Base-by-base conservation (phyloP, 1,139 yeast species). In the Nakaseomyces glabratus region DNA sequence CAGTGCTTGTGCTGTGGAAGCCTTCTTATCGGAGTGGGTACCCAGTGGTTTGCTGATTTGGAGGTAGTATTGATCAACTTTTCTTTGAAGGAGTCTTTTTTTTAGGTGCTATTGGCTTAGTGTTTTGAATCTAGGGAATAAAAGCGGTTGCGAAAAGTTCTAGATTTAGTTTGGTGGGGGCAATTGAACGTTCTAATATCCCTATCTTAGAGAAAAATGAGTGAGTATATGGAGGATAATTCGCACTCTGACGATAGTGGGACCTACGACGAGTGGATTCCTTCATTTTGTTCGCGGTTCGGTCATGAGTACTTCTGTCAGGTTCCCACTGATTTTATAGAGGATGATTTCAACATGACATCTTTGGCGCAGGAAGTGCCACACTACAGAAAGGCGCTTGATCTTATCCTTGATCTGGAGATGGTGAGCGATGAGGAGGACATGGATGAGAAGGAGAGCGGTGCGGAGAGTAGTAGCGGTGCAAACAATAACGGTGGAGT, bases 281-380 rank as follows among this genome's bases (percentile, higher is more conserved):
- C 82, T 43, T 84, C 82, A 50, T 88, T 80, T 60, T 86, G 96
- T 56, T 74, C 84, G 30, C 68, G 79, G 45, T 84, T 82, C 51
- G 95, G 95, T 16, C 94, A 86, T 55, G 96, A 90, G 52, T 88
- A 79, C 58, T 86, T 86, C 59, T 94, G 90, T 24, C 93, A 90
- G 43, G 95, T 90, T 13, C 71, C 88, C 1, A 90, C 84, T 39
- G 96, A 86, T 35, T 90, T 86, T 57, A 85, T 90, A 45, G 96
- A 88, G 51, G 99, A 90, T 59, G 97, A 90, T 51, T 90, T 90
- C 66, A 90, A 90, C 55, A 68, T 90, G 49, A 88, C 97, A 1
- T 97, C 97, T 2, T 68, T 90, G 39, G 71, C 82, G 19, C 73
- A 77, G 51, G 76, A 82, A 44, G 95, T 90, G 4, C 95, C 97